phyloP scores from a whole-genome alignment of 139 green algal species.

The Chlamydomonas schloesseri region DNA sequence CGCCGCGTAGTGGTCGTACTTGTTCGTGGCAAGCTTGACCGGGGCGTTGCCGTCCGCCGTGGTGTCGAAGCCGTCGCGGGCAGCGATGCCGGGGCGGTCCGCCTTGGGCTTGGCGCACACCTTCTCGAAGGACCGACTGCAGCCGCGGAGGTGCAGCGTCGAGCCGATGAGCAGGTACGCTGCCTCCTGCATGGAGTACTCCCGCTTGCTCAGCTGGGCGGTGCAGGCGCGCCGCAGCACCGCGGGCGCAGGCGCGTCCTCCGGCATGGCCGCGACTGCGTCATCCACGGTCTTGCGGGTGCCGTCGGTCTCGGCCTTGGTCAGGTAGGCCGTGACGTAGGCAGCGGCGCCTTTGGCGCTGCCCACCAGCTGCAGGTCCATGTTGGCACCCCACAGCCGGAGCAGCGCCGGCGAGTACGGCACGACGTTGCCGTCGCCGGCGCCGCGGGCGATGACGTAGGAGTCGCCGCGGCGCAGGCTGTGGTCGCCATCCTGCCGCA shows the following conservation, averaged over 20 bases:
- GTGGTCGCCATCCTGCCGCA: too few relatives aligned
- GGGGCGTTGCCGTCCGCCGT: background rate
- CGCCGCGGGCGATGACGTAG: background rate
- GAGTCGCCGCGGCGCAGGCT: too few relatives aligned
- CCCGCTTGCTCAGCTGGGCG: background rate
- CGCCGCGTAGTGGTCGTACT: too few relatives aligned
- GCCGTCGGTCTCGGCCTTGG: constrained; percentile 2
- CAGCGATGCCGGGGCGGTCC: background rate
- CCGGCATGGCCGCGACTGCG: background rate
- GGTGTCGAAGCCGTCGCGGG: background rate
- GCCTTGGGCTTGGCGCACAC: background rate
- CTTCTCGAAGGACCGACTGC: background rate
- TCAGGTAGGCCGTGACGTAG: constrained; percentile 26
- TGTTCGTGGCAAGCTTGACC: too few relatives aligned
- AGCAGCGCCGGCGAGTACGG: constrained; percentile 10
- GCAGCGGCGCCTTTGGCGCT: background rate
- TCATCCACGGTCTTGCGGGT: background rate
- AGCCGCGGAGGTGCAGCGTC: constrained; percentile 4
- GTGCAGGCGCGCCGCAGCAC: constrained; percentile 11
- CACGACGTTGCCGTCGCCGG: background rate
- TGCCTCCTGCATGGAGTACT: constrained; percentile 21
- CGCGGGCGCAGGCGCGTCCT: background rate
- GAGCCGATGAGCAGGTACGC: background rate
- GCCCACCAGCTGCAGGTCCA: constrained; percentile 17
- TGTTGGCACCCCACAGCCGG: constrained; percentile 12